A percentile compares a stretch with the other conserved stretches of the same genome.
Conservation (phyloP, 495 filamentous ascomycete species). For the Amorphotheca resinae region DNA sequence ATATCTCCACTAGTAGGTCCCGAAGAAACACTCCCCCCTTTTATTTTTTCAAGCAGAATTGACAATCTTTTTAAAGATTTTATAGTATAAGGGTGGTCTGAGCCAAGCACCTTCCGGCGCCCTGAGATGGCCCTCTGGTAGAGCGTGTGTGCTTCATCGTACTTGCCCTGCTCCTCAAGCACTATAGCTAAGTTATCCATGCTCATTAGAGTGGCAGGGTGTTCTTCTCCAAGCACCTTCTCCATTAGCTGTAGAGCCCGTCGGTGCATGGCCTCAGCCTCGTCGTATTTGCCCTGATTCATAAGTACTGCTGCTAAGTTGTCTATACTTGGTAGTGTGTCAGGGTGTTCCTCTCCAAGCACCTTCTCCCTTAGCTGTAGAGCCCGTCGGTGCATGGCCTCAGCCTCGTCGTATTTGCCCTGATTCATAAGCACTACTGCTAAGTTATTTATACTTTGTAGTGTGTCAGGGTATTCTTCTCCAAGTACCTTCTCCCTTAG, state of each 20-base stretch:
- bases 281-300: conserved; percentile 15
- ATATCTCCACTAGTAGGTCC: no score
- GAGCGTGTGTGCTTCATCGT: conserved; percentile 23
- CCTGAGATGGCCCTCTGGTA: conserved; percentile 8
- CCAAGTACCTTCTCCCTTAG: not conserved
- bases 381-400: conserved; percentile 16
- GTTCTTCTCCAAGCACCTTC: conserved; percentile 19
- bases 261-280: not conserved
- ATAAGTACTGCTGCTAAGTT: conserved; percentile 18
- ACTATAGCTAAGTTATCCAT: conserved; percentile 17
- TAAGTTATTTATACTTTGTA: conserved; percentile 3
- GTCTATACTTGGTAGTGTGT: conserved; percentile 17
- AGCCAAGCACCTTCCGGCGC: conserved; percentile 16
- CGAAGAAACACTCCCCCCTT: no score
- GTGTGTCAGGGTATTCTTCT: conserved; percentile 6
- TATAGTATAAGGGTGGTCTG: conserved; percentile 20
- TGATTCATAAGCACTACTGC: conserved; percentile 12
- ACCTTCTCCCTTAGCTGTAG: conserved; percentile 20
- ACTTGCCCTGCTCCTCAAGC: conserved; percentile 5
- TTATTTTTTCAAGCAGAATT: no score
- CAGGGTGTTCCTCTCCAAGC: conserved; percentile 21
- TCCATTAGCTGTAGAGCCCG: not conserved
- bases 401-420: conserved; percentile 26
- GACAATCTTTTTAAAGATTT: no score
- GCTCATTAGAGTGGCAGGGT: conserved; percentile 21